phyloP scores from a whole-genome alignment of 2,329 filamentous ascomycete species.

The Diaporthe ampelina region DNA sequence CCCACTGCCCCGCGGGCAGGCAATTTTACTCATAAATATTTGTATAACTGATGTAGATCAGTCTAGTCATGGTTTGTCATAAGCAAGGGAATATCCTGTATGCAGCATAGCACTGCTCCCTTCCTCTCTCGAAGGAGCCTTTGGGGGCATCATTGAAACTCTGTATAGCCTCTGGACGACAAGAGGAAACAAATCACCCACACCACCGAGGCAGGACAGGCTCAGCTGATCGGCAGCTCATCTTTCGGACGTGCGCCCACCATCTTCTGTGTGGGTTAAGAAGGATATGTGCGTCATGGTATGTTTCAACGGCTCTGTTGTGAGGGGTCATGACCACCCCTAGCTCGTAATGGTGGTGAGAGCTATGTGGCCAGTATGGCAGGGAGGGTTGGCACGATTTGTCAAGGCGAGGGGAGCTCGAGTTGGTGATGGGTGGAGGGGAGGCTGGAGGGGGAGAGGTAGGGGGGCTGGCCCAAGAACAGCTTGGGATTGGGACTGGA shows the following conservation, averaged over 20 bases:
- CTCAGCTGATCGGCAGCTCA: slow-evolving; percentile 18
- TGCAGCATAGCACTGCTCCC: too few relatives aligned
- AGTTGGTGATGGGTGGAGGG: neutral
- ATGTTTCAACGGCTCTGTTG: slow-evolving; percentile 14
- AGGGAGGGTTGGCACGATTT: neutral
- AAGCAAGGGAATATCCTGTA: neutral
- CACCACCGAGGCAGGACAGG: neutral
- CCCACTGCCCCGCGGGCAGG: neutral
- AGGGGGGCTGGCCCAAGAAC: neutral
- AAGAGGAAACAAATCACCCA: neutral
- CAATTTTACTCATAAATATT: neutral
- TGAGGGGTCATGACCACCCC: slow-evolving; percentile 14
- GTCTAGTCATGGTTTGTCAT: neutral
- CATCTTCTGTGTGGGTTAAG: neutral
- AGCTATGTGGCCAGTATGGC: neutral
- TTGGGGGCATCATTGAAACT: slow-evolving; percentile 13
- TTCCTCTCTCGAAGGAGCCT: too few relatives aligned
- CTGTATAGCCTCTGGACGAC: neutral
- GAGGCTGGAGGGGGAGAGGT: neutral
- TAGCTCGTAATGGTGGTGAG: slow-evolving; percentile 7
- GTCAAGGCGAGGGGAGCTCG: neutral
- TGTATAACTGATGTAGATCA: neutral
- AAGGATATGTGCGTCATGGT: slow-evolving; percentile 20
- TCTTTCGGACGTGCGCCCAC: slow-evolving; percentile 11
- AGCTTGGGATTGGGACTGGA: neutral